Percentiles rank a stretch among this genome's conserved stretches.
Conservation (phyloP, 148 eudicot genomes). For the Cornus kousa region DNA sequence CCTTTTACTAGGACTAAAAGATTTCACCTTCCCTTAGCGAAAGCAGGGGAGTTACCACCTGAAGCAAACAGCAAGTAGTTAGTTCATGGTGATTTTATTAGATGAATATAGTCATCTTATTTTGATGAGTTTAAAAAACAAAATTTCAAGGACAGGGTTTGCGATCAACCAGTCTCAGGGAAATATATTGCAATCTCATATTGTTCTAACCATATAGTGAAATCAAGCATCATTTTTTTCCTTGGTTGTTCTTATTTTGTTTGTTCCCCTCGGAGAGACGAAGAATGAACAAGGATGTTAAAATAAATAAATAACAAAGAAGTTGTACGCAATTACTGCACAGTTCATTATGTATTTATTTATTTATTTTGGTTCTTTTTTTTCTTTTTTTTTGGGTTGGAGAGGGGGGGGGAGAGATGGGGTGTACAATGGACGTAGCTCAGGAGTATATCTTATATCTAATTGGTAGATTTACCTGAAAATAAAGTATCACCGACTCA, state of each 20-base stretch:
- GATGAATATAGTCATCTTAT: not conserved
- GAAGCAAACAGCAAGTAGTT: too few species aligned
- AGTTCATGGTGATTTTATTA: not conserved
- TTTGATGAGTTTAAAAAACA: not conserved
- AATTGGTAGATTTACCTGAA: constrained; percentile 53
- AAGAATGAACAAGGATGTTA: not conserved
- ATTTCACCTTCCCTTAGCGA: too few species aligned
- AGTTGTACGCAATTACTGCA: not conserved
- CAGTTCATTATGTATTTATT: too few species aligned
- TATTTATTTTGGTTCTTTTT: too few species aligned
- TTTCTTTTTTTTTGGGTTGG: too few species aligned
- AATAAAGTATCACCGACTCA: constrained; percentile 64
- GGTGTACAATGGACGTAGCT: not conserved
- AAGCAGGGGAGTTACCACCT: too few species aligned
- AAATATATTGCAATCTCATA: not conserved
- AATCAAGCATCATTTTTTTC: too few species aligned
- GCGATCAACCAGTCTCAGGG: not conserved
- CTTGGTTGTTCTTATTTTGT: too few species aligned
- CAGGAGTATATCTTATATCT: not conserved
- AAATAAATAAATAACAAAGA: not conserved
- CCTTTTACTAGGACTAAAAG: too few species aligned
- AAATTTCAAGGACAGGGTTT: not conserved
- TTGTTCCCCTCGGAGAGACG: too few species aligned
- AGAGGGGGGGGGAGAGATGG: too few species aligned
- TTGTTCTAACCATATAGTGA: not conserved